These are phyloP conservation scores for Diaporthe citri DNA, from an alignment of 2,329 filamentous ascomycete species.

Conservation along the genomic window DNA sequence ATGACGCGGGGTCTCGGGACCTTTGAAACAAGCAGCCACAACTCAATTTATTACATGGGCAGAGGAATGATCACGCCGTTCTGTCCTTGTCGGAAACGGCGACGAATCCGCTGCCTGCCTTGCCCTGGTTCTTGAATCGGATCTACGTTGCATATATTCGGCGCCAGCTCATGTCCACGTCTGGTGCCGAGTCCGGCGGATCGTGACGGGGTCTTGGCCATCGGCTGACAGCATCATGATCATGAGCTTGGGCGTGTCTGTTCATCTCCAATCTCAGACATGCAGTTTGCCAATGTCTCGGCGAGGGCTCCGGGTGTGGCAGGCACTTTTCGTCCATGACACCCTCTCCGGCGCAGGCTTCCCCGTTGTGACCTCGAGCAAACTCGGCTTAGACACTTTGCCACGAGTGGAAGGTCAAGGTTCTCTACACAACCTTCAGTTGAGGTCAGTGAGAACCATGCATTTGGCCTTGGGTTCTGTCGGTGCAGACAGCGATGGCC, in stretches of 20 bases:
- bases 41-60: neutral
- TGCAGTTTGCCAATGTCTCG: slow-evolving; percentile 15
- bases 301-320: neutral
- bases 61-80: slow-evolving; percentile 1
- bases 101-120: neutral
- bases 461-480: neutral
- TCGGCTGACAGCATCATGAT: neutral
- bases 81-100: neutral
- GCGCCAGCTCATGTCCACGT: neutral
- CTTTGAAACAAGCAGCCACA: slow-evolving; percentile 27
- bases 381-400: neutral
- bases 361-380: neutral
- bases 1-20: slow-evolving; percentile 27
- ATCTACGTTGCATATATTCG: neutral
- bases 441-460: neutral
- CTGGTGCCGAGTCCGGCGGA: neutral
- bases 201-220: neutral
- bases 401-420: neutral
- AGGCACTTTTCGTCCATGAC: neutral
- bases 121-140: neutral
- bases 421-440: neutral
- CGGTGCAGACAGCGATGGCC: neutral
- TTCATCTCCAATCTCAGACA: slow-evolving; percentile 13
- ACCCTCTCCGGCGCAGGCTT: neutral
- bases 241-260: neutral